phyloP scores from a whole-genome alignment of 306 rosid genomes.

The Luffa aegyptiaca region DNA sequence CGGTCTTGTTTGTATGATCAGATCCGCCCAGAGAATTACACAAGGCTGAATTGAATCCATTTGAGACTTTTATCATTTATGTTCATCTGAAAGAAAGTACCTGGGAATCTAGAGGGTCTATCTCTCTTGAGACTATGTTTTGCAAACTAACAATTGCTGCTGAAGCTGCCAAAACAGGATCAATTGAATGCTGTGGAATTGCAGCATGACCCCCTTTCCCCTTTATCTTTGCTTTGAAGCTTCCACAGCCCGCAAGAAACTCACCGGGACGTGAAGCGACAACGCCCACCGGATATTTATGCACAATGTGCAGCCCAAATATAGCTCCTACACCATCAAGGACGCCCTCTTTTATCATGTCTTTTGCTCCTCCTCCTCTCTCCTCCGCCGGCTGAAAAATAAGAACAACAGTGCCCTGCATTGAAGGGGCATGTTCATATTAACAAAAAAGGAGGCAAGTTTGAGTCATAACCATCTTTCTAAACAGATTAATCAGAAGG shows the following conservation, averaged over 20 bases:
- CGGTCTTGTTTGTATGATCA: background rate
- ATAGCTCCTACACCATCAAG: slow-evolving; percentile 74
- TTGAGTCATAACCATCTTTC: background rate
- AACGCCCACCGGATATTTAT: slow-evolving; percentile 38
- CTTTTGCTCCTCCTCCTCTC: slow-evolving; percentile 63
- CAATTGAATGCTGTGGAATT: slow-evolving; percentile 49
- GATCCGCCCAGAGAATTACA: background rate
- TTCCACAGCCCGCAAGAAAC: slow-evolving; percentile 88
- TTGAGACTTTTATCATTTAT: background rate
- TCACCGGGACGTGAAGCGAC: slow-evolving; percentile 69
- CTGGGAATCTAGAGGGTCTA: slow-evolving; percentile 84
- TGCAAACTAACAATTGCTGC: slow-evolving; percentile 75
- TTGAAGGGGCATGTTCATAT: slow-evolving; percentile 3
- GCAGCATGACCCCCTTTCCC: slow-evolving; percentile 85
- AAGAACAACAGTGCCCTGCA: slow-evolving; percentile 66
- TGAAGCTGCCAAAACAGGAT: slow-evolving; percentile 77
- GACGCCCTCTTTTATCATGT: slow-evolving; percentile 61
- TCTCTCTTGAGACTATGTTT: slow-evolving; percentile 72
- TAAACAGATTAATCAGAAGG: background rate
- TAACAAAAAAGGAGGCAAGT: background rate
- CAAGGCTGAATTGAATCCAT: background rate
- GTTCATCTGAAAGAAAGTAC: slow-evolving; percentile 19
- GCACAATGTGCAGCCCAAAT: slow-evolving; percentile 50
- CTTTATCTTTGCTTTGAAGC: slow-evolving; percentile 77
- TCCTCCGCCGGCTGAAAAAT: slow-evolving; percentile 95